phyloP scores from a whole-genome alignment of 208 protist species.

The Herpetomonas samuelpessoai region DNA sequence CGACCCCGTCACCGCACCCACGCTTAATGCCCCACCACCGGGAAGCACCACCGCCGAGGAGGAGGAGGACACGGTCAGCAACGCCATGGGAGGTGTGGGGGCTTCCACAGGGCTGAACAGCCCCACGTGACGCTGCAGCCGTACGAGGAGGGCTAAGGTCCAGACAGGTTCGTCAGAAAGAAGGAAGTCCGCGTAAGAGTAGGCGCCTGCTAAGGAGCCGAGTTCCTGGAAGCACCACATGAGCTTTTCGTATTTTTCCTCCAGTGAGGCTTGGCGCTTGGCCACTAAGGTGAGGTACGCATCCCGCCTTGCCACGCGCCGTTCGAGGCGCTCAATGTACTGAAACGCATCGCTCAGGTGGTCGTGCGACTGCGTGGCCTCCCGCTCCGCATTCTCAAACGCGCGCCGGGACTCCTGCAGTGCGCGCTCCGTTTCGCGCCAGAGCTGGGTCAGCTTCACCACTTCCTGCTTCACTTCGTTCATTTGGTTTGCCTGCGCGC shows the following conservation, averaged over 20 bases:
- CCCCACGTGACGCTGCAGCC: conserved; percentile 50
- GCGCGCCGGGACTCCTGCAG: conserved; percentile 71
- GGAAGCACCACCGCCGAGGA: neutral
- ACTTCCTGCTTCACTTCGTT: conserved; percentile 58
- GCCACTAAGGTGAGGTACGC: conserved; percentile 44
- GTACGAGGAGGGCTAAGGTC: conserved; percentile 66
- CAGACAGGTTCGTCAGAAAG: conserved; percentile 57
- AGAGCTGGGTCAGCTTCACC: conserved; percentile 58
- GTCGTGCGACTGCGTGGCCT: conserved; percentile 63
- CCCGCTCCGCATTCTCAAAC: conserved; percentile 80
- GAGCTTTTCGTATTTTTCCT: conserved; percentile 90
- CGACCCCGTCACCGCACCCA: no score
- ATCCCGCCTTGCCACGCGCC: conserved; percentile 72
- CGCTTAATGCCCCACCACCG: neutral
- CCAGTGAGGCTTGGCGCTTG: conserved; percentile 51
- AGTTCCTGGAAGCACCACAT: conserved; percentile 82
- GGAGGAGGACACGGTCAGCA: neutral
- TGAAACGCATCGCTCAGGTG: conserved; percentile 80
- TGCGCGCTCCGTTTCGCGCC: conserved; percentile 84
- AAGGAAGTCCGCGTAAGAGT: conserved; percentile 79
- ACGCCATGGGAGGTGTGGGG: neutral
- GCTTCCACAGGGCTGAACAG: conserved; percentile 29
- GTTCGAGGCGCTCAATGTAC: conserved; percentile 83
- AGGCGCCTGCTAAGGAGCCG: conserved; percentile 48
- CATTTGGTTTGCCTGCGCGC: conserved; percentile 31